Base-by-base conservation (phyloP, 257 asterid species). In the Solanum stenotomum region DNA sequence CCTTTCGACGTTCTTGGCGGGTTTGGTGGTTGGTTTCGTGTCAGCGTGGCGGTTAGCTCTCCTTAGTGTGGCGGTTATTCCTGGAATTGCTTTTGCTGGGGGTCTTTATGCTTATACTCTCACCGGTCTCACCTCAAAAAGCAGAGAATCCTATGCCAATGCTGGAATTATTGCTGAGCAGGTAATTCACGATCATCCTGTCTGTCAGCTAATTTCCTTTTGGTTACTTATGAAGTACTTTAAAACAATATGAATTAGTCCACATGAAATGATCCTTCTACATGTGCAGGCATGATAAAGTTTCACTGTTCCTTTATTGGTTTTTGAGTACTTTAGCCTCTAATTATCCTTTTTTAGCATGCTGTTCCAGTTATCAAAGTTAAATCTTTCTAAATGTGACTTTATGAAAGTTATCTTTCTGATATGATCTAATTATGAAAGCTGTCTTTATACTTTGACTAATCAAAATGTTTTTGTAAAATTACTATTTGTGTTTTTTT, bases 71-170 rank as follows among this genome's bases (percentile, higher is more conserved):
- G 99, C 99, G 11, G 98, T 97, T 83, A 97, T 97, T 88, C 99
- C 99, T 0, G 99, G 98, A 18, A 97, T 97, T 25, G 99, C 99
- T 42, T 97, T 97, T 89, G 99, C 99, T 8, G 99, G 99, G 8
- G 99, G 98, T 72, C 92, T 97, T 29, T 97, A 97, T 49, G 98
- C 98, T 0, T 95, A 96, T 89, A 97, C 99, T 2, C 96, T 97
- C 89, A 96, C 98, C 1, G 99, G 99, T 71, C 95, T 97, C 84
- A 96, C 99, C 5, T 97, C 99, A 87, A 97, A 97, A 91, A 97
- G 98, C 25, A 96, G 99, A 3, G 98, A 95, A 89, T 97, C 99
- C 4, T 97, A 97, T 91, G 98, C 99, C 34, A 97, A 87, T 92
- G 99, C 99, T 46, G 98, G 98, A 61, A 94, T 96, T 88, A 91